Evolutionary conservation across 2,329 filamentous ascomycete genomes (phyloP).

Genomic region (Ciborinia camelliae): DNA sequence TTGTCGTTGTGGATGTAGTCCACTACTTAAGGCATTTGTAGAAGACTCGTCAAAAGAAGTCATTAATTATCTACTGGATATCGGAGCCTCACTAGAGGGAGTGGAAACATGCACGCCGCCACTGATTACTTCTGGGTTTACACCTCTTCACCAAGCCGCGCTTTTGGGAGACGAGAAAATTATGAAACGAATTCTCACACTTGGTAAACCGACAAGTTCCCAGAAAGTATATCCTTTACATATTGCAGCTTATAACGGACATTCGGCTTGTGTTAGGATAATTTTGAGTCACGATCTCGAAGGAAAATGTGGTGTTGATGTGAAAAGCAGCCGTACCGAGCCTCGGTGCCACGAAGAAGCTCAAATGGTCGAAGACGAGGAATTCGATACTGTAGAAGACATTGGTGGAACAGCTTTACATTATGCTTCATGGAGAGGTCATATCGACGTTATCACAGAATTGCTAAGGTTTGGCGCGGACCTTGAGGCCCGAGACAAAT

Average conservation of each 20-base stretch:
- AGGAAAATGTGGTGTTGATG: neutral
- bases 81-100: neutral
- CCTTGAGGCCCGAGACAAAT: neutral
- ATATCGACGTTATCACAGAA: neutral
- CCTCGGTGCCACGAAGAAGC: neutral
- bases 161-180: neutral
- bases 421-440: neutral
- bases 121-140: neutral
- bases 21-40: neutral
- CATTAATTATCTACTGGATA: neutral
- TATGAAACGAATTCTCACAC: neutral
- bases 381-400: neutral
- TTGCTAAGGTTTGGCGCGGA: neutral
- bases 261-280: neutral
- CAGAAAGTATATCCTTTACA: neutral
- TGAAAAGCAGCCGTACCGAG: neutral
- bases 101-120: neutral
- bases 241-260: neutral
- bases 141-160: neutral
- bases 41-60: neutral
- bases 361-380: too few relatives aligned
- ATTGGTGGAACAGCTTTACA: neutral
- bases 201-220: neutral
- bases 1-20: neutral
- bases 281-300: neutral